Evolutionary conservation across 345 rosid genomes (phyloP).

Genomic region (Mercurialis annua): DNA sequence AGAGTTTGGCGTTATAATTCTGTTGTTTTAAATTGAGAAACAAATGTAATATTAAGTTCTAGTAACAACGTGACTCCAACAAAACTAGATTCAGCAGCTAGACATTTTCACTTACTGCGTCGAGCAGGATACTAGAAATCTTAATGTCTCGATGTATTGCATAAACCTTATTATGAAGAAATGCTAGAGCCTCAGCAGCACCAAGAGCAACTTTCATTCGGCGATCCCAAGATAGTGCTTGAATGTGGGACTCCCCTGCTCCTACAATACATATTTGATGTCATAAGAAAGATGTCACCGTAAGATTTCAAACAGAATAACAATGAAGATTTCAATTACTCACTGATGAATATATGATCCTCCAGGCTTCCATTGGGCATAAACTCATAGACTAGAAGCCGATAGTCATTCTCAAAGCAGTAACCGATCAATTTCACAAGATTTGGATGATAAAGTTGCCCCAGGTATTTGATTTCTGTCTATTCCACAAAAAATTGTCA

Average conservation of each 20-base stretch:
- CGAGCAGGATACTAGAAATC: no score
- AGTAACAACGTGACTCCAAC: background rate
- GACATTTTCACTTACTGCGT: background rate
- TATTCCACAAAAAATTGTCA: background rate
- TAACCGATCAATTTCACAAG: constrained; percentile 31
- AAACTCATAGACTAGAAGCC: constrained; percentile 30
- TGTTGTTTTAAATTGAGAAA: no score
- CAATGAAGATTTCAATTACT: constrained; percentile 9
- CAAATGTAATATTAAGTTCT: no score
- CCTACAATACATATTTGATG: background rate
- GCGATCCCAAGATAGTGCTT: constrained; percentile 26
- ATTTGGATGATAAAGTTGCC: constrained; percentile 20
- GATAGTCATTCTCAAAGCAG: constrained; percentile 26
- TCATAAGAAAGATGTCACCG: background rate
- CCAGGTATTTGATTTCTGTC: constrained; percentile 31
- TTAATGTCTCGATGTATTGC: constrained; percentile 12
- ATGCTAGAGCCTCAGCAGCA: constrained; percentile 31
- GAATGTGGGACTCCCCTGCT: constrained; percentile 27
- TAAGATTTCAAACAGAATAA: background rate
- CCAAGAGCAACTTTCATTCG: constrained; percentile 26
- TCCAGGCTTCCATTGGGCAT: constrained; percentile 32
- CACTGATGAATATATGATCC: constrained; percentile 26
- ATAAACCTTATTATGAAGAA: constrained; percentile 29
- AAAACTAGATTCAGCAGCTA: background rate
- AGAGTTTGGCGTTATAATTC: no score